phyloP scores from a whole-genome alignment of 2,329 filamentous ascomycete genomes.

The Penicillium oxalicum region DNA sequence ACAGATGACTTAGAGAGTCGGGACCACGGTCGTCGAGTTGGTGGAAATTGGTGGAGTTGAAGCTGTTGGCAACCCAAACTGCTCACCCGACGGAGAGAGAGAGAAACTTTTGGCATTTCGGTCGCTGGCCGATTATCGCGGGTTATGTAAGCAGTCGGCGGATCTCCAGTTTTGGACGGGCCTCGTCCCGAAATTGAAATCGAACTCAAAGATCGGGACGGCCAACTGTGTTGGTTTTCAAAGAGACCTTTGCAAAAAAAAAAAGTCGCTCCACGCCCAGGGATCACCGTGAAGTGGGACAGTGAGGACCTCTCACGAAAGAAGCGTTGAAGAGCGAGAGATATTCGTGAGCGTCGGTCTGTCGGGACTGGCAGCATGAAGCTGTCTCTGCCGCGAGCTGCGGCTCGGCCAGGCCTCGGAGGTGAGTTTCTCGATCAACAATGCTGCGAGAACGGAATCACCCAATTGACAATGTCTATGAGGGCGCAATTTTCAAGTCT shows the following conservation, averaged over 20 bases:
- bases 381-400: conserved; percentile 22
- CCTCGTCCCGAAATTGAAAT: background rate
- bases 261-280: too few relatives aligned
- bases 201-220: too few relatives aligned
- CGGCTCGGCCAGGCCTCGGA: conserved; percentile 17
- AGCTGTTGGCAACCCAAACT: conserved; percentile 17
- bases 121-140: conserved; percentile 17
- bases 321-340: too few relatives aligned
- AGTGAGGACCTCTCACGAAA: too few relatives aligned
- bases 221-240: too few relatives aligned
- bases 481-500: background rate
- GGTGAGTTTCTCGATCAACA: conserved; percentile 10
- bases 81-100: conserved; percentile 18
- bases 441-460: background rate
- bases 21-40: too few relatives aligned
- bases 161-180: conserved; percentile 14
- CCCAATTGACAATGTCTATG: background rate
- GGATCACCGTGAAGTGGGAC: too few relatives aligned
- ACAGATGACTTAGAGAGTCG: conserved; percentile 2
- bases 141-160: conserved; percentile 29
- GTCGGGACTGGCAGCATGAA: conserved; percentile 26
- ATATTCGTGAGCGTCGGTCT: background rate
- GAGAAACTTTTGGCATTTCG: conserved; percentile 25
- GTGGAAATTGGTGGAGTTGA: conserved; percentile 14
- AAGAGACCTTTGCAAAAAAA: too few relatives aligned